Percentiles rank a stretch among this genome's conserved stretches.
Conservation (phyloP, 2,329 filamentous ascomycete genomes). For the Colletotrichum noveboracense region DNA sequence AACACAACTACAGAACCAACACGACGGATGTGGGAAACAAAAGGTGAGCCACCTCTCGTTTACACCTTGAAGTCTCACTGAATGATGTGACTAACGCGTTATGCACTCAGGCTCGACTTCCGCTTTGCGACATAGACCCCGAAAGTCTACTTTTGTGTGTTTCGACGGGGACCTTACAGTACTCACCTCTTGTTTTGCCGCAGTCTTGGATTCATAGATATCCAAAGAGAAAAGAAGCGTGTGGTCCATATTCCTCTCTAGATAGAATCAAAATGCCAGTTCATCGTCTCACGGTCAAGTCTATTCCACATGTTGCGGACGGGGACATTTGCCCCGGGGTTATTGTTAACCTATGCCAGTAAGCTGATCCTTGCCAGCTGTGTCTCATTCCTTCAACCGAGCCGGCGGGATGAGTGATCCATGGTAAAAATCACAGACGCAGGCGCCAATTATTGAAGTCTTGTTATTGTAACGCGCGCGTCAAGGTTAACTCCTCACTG, state of each 20-base stretch:
- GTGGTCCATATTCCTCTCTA: fast-evolving
- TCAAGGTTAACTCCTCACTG: not conserved
- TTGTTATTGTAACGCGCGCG: not conserved
- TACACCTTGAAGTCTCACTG: fast-evolving
- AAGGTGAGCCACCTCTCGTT: slow-evolving; percentile 29
- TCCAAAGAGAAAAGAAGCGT: fast-evolving
- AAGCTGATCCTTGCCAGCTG: not conserved
- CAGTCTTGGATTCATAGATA: not conserved
- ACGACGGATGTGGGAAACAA: slow-evolving; percentile 51
- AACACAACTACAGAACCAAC: slow-evolving; percentile 45
- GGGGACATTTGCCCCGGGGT: not conserved
- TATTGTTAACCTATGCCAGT: not conserved
- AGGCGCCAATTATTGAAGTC: not conserved
- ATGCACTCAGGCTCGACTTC: slow-evolving; percentile 4
- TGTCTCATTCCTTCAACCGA: not conserved
- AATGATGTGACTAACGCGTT: not conserved
- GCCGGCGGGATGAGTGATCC: not conserved
- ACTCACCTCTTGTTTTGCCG: not conserved
- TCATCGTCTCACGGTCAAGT: not conserved
- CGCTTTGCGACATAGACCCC: slow-evolving; percentile 6
- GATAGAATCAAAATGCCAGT: not conserved
- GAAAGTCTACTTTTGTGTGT: fast-evolving
- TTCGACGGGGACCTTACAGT: not conserved
- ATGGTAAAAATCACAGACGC: not conserved
- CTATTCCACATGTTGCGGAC: fast-evolving